phyloP scores from a whole-genome alignment of 345 rosid genomes.

The Murraya koenigii region DNA sequence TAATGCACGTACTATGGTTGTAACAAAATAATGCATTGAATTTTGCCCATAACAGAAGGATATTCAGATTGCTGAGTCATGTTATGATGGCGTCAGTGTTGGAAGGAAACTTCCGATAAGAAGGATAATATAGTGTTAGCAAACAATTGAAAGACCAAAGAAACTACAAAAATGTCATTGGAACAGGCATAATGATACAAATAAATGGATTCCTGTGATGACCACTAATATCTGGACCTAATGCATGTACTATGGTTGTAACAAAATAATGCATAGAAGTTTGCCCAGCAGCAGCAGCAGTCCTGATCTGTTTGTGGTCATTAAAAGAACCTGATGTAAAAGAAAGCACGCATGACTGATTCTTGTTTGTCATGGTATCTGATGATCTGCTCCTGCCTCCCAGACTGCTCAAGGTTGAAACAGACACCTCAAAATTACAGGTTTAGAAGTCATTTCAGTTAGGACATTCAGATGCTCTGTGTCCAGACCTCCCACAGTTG shows the following conservation, averaged over 20 bases:
- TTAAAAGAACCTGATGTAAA: neutral
- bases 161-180: neutral
- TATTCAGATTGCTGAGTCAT: neutral
- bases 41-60: neutral
- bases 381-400: slow-evolving; percentile 52
- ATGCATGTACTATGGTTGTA: neutral
- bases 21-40: neutral
- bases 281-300: neutral
- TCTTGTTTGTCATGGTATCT: slow-evolving; percentile 51
- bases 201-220: slow-evolving; percentile 3
- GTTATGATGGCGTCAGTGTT: neutral
- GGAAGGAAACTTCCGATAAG: neutral
- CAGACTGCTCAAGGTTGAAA: slow-evolving; percentile 57
- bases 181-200: neutral
- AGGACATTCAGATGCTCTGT: slow-evolving; percentile 89
- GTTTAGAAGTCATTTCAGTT: slow-evolving; percentile 44
- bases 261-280: neutral
- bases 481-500: slow-evolving; percentile 74
- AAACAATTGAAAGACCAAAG: neutral
- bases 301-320: no score
- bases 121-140: neutral
- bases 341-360: neutral
- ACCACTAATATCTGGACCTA: neutral
- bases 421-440: slow-evolving; percentile 62
- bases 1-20: neutral